Percentiles rank a stretch among this genome's conserved stretches.
Conservation (phyloP, 2,329 filamentous ascomycete genomes). For the Aureobasidium pullulans region DNA sequence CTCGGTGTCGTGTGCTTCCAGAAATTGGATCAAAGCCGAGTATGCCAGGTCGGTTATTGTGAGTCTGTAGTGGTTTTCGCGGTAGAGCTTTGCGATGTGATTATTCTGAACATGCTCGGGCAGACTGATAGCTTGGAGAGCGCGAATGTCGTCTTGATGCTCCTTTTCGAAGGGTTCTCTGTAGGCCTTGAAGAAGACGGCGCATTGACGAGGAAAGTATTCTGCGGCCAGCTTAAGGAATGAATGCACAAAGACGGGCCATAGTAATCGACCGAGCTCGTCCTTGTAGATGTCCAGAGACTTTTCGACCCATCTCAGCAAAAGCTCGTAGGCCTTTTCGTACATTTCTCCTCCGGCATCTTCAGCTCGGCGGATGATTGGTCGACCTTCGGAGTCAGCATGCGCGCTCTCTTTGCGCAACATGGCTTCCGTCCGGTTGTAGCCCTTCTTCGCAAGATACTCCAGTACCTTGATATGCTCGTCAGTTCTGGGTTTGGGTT, state of each 20-base stretch:
- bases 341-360: constrained; percentile 71
- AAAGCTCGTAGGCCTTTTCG: constrained; percentile 53
- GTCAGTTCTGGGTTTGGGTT: constrained; percentile 12
- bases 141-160: constrained; percentile 72
- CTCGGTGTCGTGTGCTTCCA: constrained; percentile 77
- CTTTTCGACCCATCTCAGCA: constrained; percentile 70
- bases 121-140: constrained; percentile 64
- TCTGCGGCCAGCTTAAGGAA: constrained; percentile 73
- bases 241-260: constrained; percentile 92
- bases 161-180: constrained; percentile 64
- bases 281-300: constrained; percentile 93
- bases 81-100: constrained; percentile 70
- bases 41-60: constrained; percentile 82
- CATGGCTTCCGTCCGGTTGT: constrained; percentile 84
- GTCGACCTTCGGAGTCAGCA: constrained; percentile 71
- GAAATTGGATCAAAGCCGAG: constrained; percentile 74
- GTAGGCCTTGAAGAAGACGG: constrained; percentile 64
- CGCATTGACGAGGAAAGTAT: constrained; percentile 63
- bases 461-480: constrained; percentile 63
- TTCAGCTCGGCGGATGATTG: constrained; percentile 58
- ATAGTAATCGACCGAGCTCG: constrained; percentile 78
- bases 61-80: constrained; percentile 79
- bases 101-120: constrained; percentile 75
- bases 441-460: constrained; percentile 92
- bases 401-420: constrained; percentile 85